Percentiles rank a stretch among this genome's conserved stretches.
phyloP scores from a whole-genome alignment of 768 basidiomycete species.

The Bullera alba region DNA sequence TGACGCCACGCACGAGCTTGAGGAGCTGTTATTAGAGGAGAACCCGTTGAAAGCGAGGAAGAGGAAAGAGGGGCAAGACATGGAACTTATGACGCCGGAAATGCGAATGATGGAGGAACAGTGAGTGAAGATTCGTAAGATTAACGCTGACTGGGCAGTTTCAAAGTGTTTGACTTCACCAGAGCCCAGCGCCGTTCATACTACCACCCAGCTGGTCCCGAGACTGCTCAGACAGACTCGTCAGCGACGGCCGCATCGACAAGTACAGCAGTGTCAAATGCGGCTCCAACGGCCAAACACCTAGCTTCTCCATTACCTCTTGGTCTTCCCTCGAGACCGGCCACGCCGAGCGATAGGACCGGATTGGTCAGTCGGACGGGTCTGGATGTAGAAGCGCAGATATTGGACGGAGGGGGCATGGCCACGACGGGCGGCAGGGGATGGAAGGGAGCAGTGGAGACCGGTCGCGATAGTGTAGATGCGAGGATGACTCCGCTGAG shows the following conservation, averaged over 20 bases:
- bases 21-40: conserved; percentile 90
- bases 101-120: conserved; percentile 99
- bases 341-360: conserved; percentile 38
- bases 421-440: conserved; percentile 35
- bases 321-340: conserved; percentile 20
- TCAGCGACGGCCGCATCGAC: conserved; percentile 18
- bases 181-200: conserved; percentile 86
- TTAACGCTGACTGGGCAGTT: conserved; percentile 51
- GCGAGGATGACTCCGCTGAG: too few species aligned
- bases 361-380: conserved; percentile 36
- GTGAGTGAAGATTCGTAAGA: conserved; percentile 49
- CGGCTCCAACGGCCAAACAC: conserved; percentile 1
- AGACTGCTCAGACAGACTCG: conserved; percentile 14
- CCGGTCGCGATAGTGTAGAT: conserved; percentile 1
- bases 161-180: conserved; percentile 85
- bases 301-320: conserved; percentile 2
- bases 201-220: conserved; percentile 58
- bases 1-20: conserved; percentile 94
- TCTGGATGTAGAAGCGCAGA: conserved; percentile 44
- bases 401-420: conserved; percentile 45
- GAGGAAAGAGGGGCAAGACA: conserved; percentile 80
- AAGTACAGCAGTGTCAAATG: conserved; percentile 22
- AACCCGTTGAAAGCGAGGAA: conserved; percentile 93
- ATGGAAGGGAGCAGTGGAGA: conserved; percentile 10
- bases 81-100: conserved; percentile 76